Evolutionary conservation across 768 basidiomycete genomes (phyloP), one percentile per base, ranked within the genome.

Genomic region (Paxillus rubicundulus): DNA sequence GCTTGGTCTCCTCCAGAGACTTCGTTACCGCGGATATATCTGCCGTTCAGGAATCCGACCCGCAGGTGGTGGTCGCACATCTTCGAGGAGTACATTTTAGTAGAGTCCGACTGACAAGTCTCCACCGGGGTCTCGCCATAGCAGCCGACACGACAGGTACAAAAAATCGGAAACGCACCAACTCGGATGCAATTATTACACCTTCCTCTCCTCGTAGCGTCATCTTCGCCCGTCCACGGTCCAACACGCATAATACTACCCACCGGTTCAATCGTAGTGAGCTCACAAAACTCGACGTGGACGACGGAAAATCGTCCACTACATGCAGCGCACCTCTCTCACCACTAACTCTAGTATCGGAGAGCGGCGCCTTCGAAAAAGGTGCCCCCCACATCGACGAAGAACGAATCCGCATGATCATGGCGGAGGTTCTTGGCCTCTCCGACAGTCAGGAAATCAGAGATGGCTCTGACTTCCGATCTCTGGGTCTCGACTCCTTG

Each of bases 1-100:
- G 68, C 7, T 74, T 74, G 72, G 58, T 77, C 9, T 67, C 75
- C 0, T 73, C 77, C 2, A 74, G 77, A 28, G 74, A 70, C 0
- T 62, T 75, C n/a, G 72, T 84, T 34, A 56, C 80, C 0, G 75
- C 76, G 0, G 81, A 86, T 40, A 76, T 77, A 1, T 78, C 75
- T 49, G 83, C 81, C 0, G 63, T 85, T 12, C 72, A 72, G 38
- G 63, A 69, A 2, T 63, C 66, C 13, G 65, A 71, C 14, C 60
- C 70, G 1, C 66, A 64, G 1, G 56, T 61, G 20, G 70, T 89
- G 20, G 76, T 88, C 7, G 86, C 83, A 3, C 74, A 74, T 34
- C 49, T 85, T 20, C 78, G 79, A 56, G 79, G 76, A 2, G 81
- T 84, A 53, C 75, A 73, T 37, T 89, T 89, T 64, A 79, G 79